A percentile compares a stretch with the other conserved stretches of the same genome.
Evolutionary conservation across 2,329 filamentous ascomycete genomes (phyloP).

Genomic region (Whalleya microplaca): DNA sequence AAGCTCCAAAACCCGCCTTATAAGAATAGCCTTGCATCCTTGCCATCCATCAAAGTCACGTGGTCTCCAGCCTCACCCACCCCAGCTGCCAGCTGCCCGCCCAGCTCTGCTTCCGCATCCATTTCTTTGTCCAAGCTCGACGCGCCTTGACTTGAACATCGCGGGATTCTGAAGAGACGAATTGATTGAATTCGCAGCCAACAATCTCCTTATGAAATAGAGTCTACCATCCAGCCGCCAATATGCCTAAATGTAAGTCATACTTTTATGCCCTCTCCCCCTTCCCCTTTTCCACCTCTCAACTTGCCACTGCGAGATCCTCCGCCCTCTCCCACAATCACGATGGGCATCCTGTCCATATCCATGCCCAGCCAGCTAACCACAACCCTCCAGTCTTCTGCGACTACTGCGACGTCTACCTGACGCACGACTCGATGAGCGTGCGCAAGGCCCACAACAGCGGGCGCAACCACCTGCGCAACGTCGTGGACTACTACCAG

Average conservation of each 20-base stretch:
- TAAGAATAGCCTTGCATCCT: conserved; percentile 22
- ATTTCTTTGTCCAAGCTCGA: not conserved
- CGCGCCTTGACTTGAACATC: not conserved
- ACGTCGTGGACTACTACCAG: conserved; percentile 98
- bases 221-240: conserved; percentile 40
- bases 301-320: too few relatives aligned
- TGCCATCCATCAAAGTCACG: conserved; percentile 15
- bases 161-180: not conserved
- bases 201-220: conserved; percentile 8
- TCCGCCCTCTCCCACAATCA: too few relatives aligned
- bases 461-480: conserved; percentile 93
- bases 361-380: conserved; percentile 2
- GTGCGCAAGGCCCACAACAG: conserved; percentile 98
- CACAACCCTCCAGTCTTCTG: conserved; percentile 71
- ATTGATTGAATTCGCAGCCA: not conserved
- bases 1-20: not conserved
- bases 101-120: not conserved
- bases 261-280: conserved; percentile 31
- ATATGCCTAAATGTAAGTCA: conserved; percentile 79
- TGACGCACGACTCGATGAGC: conserved; percentile 99
- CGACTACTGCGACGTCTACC: conserved; percentile 99
- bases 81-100: not conserved
- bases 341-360: too few relatives aligned
- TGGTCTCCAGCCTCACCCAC: conserved; percentile 9
- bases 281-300: conserved; percentile 40